Evolutionary conservation across 2,329 filamentous ascomycete species (phyloP), one percentile per base, ranked within the genome.

Genomic region (Mycosphaerella sp.): DNA sequence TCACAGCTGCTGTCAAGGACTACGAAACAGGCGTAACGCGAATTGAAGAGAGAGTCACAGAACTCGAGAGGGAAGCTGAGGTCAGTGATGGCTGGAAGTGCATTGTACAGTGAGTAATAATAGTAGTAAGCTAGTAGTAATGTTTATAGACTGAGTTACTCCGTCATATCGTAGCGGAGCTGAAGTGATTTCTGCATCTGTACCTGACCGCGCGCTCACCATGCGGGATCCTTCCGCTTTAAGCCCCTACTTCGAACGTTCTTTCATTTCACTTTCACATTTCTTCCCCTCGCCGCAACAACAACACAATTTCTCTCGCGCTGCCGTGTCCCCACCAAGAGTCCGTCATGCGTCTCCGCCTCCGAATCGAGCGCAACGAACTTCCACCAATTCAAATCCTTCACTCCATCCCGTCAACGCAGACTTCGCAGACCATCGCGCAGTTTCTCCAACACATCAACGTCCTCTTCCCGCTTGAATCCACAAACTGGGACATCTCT

Each of bases 401-500:
- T 36, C 91, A 87, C 82, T 79, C 80, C 25, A 79, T 85, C 14
- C 69, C 76, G 45, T 71, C 60, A 12, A 58, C 59, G 6, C 53
- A 59, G 18, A 54, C 56, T 27, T 59, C 58, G 27, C 53, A 60
- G 47, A 95, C 88, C 2, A 77, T 95, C 54, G 79, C 86, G 27
- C 81, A 85, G 59, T 79, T 96, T 2, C 75, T 96, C 34, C 81
- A 86, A 57, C 79, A 88, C 54, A 75, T 96, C 59, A 90, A 94
- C 69, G 80, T 87, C 39, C 77, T 86, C 13, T 74, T 96, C 1
- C 89, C 90, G 0, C 79, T 97, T 0, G 89, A 95, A 71, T 82
- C 84, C 50, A 77, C 77, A 36, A 76, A 89, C 53, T 95, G 89
- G 88, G 89, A 88, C 0, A 71, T 95, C 3, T 90, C 96, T 63